Base-by-base conservation (phyloP, 2,329 filamentous ascomycete genomes). In the Monascus ruber region DNA sequence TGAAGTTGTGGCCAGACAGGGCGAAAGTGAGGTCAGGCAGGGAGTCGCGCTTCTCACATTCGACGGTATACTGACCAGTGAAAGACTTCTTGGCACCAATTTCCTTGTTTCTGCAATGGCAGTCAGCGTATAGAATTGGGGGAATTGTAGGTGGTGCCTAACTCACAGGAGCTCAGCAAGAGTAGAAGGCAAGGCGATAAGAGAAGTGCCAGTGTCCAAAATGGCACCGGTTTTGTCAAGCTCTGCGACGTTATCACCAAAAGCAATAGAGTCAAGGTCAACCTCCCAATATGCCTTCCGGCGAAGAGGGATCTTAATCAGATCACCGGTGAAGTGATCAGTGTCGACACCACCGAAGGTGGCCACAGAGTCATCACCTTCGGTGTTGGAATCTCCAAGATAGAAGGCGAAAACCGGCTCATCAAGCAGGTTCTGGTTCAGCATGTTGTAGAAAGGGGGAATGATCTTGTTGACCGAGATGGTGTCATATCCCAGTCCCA, bases 271-370 rank as follows among this genome's bases (percentile, higher is more conserved):
- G 57, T 96, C 82, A 45, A 98, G 80, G 57, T 96, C 88, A 40
- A 98, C 89, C 76, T 98, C 91, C 91, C 91, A 98, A 77, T 98
- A 98, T 36, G 91, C 91, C 82, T 96, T 96, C 63, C 91, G 85
- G 65, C 91, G 85, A 53, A 98, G 78, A 40, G 91, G 91, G 52
- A 98, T 86, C 65, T 87, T 93, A 62, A 81, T 85, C 56, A 98
- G 76, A 66, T 96, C 81, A 58, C 91, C 91, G 31, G 74, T 80
- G 66, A 77, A 83, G 73, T 91, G 86, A 59, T 72, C 70, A 69
- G 86, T 71, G 65, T 96, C 81, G 45, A 94, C 68, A 50, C 89
- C 89, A 64, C 89, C 89, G 51, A 98, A 98, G 50, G 81, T 79
- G 44, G 81, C 88, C 69, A 88, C 88, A 33, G 88, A 95, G 62